Percentiles rank a stretch among this genome's conserved stretches.
phyloP scores from a whole-genome alignment of 306 rosid genomes.

The Dicorynia guianensis region DNA sequence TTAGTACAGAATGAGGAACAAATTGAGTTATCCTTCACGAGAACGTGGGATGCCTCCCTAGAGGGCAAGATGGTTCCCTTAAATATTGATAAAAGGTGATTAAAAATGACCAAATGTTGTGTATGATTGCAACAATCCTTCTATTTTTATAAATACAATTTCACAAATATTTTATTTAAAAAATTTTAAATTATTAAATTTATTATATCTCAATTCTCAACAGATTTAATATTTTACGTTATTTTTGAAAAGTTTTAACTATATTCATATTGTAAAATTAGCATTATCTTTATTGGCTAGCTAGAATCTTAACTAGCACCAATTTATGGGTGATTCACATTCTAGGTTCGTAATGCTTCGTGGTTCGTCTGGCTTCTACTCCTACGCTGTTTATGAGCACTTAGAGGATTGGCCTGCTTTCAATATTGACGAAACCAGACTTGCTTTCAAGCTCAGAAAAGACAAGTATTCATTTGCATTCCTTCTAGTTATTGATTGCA shows the following conservation, averaged over 20 bases:
- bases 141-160: no score
- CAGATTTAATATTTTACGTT: no score
- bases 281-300: no score
- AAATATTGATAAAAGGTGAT: constrained; percentile 87
- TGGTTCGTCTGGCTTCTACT: constrained; percentile 83
- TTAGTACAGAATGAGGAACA: constrained; percentile 79
- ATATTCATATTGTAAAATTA: no score
- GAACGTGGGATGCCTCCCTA: constrained; percentile 72
- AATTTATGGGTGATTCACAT: neutral
- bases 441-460: constrained; percentile 92
- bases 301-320: no score
- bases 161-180: no score
- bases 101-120: neutral
- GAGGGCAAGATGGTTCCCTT: constrained; percentile 71
- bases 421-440: constrained; percentile 80
- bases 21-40: constrained; percentile 84
- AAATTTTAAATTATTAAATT: no score
- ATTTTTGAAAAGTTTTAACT: no score
- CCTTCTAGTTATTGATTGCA: neutral
- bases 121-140: neutral
- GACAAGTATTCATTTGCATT: constrained; percentile 64
- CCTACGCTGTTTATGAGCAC: constrained; percentile 92
- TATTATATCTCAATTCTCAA: no score
- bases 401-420: constrained; percentile 82
- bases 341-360: constrained; percentile 84